Base-by-base conservation (phyloP, 1,284 basidiomycete species). In the Ceratobasidium sp. region DNA sequence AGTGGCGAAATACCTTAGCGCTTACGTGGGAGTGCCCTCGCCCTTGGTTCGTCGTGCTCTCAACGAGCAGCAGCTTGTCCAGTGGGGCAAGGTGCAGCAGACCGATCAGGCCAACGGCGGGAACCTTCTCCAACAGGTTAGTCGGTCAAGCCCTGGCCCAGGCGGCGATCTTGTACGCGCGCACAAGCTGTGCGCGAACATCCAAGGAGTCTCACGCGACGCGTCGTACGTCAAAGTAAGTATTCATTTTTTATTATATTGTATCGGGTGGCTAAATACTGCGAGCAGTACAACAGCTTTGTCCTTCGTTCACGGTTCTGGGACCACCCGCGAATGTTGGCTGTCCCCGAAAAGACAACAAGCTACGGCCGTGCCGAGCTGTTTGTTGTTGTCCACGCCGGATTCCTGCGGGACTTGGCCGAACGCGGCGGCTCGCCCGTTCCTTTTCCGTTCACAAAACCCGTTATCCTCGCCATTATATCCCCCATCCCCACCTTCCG, bases 401-500 rank as follows among this genome's bases (percentile, higher is more conserved):
- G 63, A 20, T 63, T 73, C 20, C 15, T 73, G 12, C 40, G 12
- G 26, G 23, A 28, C 2, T 4, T 73, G 12, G 1, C 13, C 51
- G 53, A 78, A 4, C 33, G 4, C 4, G 15, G 64, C 81, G 33
- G 49, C 46, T n/a, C 26, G 26, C 28, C 23, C 60, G 82, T 4
- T 20, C 42, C 2, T 6, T 20, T 9, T 23, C 40, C 42, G 3
- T n/a, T 13, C 40, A 6, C 46, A 9, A 6, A 55, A 5, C 26
- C 26, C 1, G 10, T 64, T 20, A 40, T 66, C 3, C 28, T 76
- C 42, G 72, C 72, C 4, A 39, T 51, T 15, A 28, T 66, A 10
- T 66, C 51, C 0, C 49, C 72, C n/a, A 46, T 66, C 61, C 61
- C 61, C 6, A 18, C n/a, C 1, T 49, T 76, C 15, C 28, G 15